Evolutionary conservation across 805 yeast genomes (phyloP).

Genomic region (Ogataea nakhonphanomensis): DNA sequence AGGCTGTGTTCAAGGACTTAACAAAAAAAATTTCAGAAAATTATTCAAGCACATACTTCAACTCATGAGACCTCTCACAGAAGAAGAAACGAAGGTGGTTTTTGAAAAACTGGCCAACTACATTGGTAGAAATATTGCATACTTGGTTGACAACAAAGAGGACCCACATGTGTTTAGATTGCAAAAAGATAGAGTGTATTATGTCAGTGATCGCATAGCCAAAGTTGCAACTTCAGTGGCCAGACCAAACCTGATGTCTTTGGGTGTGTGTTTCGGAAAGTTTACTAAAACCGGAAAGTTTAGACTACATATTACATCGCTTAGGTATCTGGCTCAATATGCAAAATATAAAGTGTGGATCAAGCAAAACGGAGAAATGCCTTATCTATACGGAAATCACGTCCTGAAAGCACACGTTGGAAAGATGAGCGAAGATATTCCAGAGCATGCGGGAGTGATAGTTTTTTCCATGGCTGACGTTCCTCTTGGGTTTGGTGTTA

Average conservation of each 20-base stretch:
- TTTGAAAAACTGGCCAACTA: constrained; percentile 95
- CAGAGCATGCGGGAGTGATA: constrained; percentile 95
- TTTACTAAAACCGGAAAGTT: constrained; percentile 97
- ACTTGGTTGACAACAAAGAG: constrained; percentile 76
- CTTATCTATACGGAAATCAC: constrained; percentile 93
- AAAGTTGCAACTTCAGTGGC: constrained; percentile 88
- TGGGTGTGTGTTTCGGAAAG: constrained; percentile 92
- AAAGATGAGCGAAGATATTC: constrained; percentile 94
- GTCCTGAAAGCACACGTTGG: constrained; percentile 96
- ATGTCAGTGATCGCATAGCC: constrained; percentile 78
- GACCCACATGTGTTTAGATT: constrained; percentile 93
- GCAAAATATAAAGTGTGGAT: constrained; percentile 96
- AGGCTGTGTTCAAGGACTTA: constrained; percentile 3
- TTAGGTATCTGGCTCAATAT: constrained; percentile 75
- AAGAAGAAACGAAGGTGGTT: constrained; percentile 93
- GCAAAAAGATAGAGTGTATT: constrained; percentile 95
- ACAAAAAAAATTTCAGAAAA: constrained; percentile 8
- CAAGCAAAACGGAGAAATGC: constrained; percentile 97
- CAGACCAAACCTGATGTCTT: constrained; percentile 83
- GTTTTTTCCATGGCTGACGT: constrained; percentile 88
- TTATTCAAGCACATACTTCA: neutral
- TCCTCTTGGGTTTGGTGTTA: constrained; percentile 93
- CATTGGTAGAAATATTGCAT: constrained; percentile 92
- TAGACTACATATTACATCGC: constrained; percentile 89
- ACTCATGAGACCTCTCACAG: constrained; percentile 88